phyloP scores from a whole-genome alignment of 495 filamentous ascomycete species.

The Viridothelium virens region DNA sequence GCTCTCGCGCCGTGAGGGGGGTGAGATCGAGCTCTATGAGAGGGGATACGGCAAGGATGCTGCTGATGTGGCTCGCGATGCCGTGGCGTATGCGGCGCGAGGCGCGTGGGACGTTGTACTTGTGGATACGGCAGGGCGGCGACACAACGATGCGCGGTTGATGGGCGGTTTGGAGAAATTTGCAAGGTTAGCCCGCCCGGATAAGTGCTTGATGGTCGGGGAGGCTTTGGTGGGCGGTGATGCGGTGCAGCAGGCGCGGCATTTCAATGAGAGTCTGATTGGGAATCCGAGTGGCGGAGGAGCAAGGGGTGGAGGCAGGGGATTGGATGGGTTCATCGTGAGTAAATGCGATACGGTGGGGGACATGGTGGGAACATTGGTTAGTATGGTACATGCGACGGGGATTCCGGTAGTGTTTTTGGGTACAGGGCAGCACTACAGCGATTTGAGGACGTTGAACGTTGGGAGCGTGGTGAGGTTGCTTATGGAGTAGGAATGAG shows the following conservation, averaged over 20 bases:
- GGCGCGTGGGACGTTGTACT: constrained; percentile 75
- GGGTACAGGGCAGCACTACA: constrained; percentile 94
- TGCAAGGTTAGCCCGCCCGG: constrained; percentile 85
- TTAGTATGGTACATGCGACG: constrained; percentile 96
- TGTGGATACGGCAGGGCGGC: constrained; percentile 89
- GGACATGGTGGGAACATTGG: constrained; percentile 94
- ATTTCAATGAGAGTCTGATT: constrained; percentile 62
- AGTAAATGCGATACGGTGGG: constrained; percentile 98
- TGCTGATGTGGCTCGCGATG: constrained; percentile 88
- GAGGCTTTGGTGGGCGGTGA: constrained; percentile 95
- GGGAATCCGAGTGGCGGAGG: constrained; percentile 1
- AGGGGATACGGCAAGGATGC: constrained; percentile 98
- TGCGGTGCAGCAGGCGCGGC: constrained; percentile 86
- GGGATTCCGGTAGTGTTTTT: constrained; percentile 85
- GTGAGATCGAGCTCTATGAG: constrained; percentile 81
- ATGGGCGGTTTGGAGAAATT: constrained; percentile 97
- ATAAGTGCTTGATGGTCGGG: constrained; percentile 98
- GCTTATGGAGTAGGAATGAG: constrained; percentile 46
- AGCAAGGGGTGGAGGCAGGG: constrained; percentile 49
- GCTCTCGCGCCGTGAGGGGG: constrained; percentile 70
- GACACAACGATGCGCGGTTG: constrained; percentile 89
- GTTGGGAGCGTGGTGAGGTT: constrained; percentile 84
- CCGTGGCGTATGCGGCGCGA: constrained; percentile 63
- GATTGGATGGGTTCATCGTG: constrained; percentile 92
- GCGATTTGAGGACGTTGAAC: constrained; percentile 85